phyloP scores from a whole-genome alignment of 139 green algal genomes.

The Coccomyxa sp. region DNA sequence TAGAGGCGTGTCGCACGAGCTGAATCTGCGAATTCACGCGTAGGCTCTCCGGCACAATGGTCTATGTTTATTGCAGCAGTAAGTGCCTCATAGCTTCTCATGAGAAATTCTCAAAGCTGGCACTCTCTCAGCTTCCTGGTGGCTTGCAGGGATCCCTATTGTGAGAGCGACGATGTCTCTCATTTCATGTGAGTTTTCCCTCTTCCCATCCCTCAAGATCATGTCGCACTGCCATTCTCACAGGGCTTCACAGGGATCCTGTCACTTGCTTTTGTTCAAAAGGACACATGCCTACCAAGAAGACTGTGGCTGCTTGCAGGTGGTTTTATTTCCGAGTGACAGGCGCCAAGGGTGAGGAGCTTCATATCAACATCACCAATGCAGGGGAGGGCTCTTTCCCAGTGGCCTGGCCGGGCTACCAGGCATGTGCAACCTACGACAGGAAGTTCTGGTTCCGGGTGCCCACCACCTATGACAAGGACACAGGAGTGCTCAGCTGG shows the following conservation, averaged over 20 bases:
- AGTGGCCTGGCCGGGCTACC: constrained; percentile 57
- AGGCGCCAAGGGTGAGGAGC: constrained; percentile 18
- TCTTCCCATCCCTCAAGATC: not conserved
- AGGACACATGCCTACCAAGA: not conserved
- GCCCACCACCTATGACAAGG: constrained; percentile 16
- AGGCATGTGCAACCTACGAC: constrained; percentile 56
- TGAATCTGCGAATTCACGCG: not conserved
- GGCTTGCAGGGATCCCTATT: constrained; percentile 56
- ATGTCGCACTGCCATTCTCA: not conserved
- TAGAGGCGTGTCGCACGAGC: not conserved
- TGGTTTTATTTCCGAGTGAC: constrained; percentile 72
- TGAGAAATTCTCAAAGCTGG: not conserved
- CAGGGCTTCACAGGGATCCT: not conserved
- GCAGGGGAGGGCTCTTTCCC: constrained; percentile 50
- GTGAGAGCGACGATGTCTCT: constrained; percentile 42
- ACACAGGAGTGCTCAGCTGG: constrained; percentile 40
- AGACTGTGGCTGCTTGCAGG: constrained; percentile 10
- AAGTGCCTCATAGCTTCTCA: not conserved
- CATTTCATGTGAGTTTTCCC: constrained; percentile 31
- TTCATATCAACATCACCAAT: constrained; percentile 55
- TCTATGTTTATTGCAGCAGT: not conserved
- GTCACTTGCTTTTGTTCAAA: not conserved
- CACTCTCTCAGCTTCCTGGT: not conserved
- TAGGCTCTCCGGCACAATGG: not conserved
- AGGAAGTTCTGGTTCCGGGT: constrained; percentile 38